Evolutionary conservation across 2,329 filamentous ascomycete species (phyloP).

Genomic region (Trichoderma gracile): DNA sequence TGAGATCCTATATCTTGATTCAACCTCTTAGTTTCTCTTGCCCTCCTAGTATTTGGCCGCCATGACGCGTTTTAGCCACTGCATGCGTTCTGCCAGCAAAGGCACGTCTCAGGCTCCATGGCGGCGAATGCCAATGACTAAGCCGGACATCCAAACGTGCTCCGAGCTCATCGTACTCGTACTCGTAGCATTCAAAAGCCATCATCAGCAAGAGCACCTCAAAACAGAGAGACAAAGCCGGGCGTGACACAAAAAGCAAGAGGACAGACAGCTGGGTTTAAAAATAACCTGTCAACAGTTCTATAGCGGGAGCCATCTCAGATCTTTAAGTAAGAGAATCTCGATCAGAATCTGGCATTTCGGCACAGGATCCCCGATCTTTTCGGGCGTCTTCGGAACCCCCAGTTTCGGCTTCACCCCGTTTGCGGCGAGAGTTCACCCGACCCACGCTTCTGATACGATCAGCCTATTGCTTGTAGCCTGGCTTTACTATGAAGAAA

Average conservation of each 20-base stretch:
- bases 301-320: not conserved
- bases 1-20: too few relatives aligned
- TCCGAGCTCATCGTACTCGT: too few relatives aligned
- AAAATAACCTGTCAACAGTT: not conserved
- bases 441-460: conserved; percentile 14
- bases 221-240: not conserved
- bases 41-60: too few relatives aligned
- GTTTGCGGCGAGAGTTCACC: not conserved
- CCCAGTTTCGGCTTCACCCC: not conserved
- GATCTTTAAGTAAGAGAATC: conserved; percentile 19
- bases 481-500: too few relatives aligned
- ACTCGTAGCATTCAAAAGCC: too few relatives aligned
- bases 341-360: conserved; percentile 5
- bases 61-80: too few relatives aligned
- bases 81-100: too few relatives aligned
- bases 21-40: too few relatives aligned
- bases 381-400: conserved; percentile 20
- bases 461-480: conserved; percentile 11
- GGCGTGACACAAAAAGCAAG: not conserved
- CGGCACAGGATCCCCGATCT: not conserved
- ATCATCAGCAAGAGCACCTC: not conserved
- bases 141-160: not conserved
- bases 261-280: not conserved
- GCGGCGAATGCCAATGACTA: too few relatives aligned
- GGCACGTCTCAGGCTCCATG: too few relatives aligned